phyloP scores from a whole-genome alignment of 352 stramenopile species.

The Globisporangium lucens region DNA sequence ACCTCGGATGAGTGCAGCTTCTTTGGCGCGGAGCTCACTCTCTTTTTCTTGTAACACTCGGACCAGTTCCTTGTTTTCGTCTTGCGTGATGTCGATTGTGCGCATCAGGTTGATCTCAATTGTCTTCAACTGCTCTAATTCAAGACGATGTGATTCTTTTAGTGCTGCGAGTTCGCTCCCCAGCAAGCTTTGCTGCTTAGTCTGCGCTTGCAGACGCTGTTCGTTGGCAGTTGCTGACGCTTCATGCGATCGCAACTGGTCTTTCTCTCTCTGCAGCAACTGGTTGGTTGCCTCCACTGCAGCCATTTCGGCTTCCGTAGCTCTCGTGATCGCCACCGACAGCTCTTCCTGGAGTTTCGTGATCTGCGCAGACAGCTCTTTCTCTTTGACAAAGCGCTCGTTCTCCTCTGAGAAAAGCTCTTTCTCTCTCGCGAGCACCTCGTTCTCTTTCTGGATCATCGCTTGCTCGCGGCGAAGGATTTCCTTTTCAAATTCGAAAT shows the following conservation, averaged over 20 bases:
- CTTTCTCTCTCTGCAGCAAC: constrained; percentile 8
- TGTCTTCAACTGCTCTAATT: constrained; percentile 9
- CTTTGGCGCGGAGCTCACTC: constrained; percentile 14
- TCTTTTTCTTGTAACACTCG: constrained; percentile 23
- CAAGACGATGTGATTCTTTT: constrained; percentile 2
- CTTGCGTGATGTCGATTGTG: constrained; percentile 18
- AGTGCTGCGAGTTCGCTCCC: constrained; percentile 7
- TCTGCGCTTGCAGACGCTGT: background rate
- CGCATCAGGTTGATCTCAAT: constrained; percentile 9
- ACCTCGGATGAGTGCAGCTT: constrained; percentile 10
- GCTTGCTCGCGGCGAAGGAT: constrained; percentile 39
- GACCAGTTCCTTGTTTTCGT: constrained; percentile 21
- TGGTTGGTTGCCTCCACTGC: constrained; percentile 25
- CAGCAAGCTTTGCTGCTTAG: constrained; percentile 1
- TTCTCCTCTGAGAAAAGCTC: constrained; percentile 34
- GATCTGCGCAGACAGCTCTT: constrained; percentile 26
- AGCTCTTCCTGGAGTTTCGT: constrained; percentile 29
- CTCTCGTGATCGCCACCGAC: constrained; percentile 16
- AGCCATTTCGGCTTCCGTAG: constrained; percentile 24
- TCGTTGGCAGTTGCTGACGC: background rate
- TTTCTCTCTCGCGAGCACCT: constrained; percentile 36
- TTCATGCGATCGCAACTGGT: background rate
- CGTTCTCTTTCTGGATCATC: constrained; percentile 29
- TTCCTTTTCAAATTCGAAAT: constrained; percentile 48
- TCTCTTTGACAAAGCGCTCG: constrained; percentile 31